phyloP scores from a whole-genome alignment of 2,329 filamentous ascomycete genomes.

The Bipolaris victoriae region DNA sequence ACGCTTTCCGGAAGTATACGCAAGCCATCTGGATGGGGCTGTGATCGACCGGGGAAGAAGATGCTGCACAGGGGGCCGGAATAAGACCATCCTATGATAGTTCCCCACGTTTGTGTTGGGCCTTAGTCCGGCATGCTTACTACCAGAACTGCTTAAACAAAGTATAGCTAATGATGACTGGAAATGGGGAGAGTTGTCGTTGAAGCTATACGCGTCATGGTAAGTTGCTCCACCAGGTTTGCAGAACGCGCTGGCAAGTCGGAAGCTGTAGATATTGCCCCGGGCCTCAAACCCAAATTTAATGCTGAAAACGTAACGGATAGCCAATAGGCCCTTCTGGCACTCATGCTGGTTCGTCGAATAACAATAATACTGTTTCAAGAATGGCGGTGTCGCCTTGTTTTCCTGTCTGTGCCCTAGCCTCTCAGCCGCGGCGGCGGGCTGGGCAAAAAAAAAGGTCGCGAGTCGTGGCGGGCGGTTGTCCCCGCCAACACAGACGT shows the following conservation, averaged over 20 bases:
- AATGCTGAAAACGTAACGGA: not conserved
- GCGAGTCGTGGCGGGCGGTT: conserved; percentile 6
- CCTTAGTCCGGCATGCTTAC: not conserved
- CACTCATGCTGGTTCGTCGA: not conserved
- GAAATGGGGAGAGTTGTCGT: not conserved
- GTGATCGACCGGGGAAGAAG: not conserved
- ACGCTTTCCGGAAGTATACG: not conserved
- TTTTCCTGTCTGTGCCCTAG: conserved; percentile 8
- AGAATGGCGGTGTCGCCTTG: conserved; percentile 6
- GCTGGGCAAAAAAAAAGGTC: conserved; percentile 1
- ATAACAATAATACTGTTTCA: not conserved
- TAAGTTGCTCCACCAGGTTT: not conserved
- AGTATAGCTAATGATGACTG: not conserved
- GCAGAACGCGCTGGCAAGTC: not conserved
- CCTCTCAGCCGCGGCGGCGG: conserved; percentile 8
- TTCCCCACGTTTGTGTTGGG: not conserved
- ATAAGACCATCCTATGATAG: not conserved
- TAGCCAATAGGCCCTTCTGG: not conserved
- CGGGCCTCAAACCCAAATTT: not conserved
- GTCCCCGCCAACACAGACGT: conserved; percentile 10
- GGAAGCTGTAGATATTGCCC: not conserved
- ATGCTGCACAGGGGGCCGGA: not conserved
- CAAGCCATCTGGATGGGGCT: not conserved
- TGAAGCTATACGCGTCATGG: not conserved
- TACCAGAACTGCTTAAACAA: not conserved